Conservation (phyloP, 805 yeast genomes). For the Jamesozyma rosinii region DNA sequence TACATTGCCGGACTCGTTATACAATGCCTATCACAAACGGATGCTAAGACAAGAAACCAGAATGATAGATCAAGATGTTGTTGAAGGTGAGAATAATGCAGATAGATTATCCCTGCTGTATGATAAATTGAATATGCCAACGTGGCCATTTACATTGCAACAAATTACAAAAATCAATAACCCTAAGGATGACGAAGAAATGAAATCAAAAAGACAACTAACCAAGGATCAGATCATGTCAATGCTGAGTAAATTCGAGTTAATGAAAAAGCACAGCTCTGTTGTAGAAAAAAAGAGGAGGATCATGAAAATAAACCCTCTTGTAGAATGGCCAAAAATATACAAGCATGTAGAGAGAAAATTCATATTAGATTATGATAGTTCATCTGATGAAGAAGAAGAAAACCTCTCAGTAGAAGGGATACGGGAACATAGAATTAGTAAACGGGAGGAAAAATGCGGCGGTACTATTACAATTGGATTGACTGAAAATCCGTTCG, state of each 20-base stretch:
- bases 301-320: slow-evolving; percentile 12
- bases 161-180: slow-evolving; percentile 44
- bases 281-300: slow-evolving; percentile 13
- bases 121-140: slow-evolving; percentile 37
- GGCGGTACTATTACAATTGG: slow-evolving; percentile 24
- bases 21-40: slow-evolving; percentile 42
- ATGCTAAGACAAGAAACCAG: slow-evolving; percentile 59
- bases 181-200: slow-evolving; percentile 39
- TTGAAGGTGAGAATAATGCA: slow-evolving; percentile 43
- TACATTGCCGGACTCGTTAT: slow-evolving; percentile 41
- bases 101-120: slow-evolving; percentile 38
- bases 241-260: slow-evolving; percentile 26
- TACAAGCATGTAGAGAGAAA: slow-evolving; percentile 18
- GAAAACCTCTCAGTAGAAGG: slow-evolving; percentile 9
- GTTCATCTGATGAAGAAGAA: slow-evolving; percentile 29
- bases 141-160: slow-evolving; percentile 41
- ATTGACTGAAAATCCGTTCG: background rate
- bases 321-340: slow-evolving; percentile 12
- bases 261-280: slow-evolving; percentile 18
- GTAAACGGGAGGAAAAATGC: slow-evolving; percentile 8
- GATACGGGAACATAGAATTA: slow-evolving; percentile 13
- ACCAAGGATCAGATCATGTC: slow-evolving; percentile 41
- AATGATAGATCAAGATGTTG: slow-evolving; percentile 44
- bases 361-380: slow-evolving; percentile 17
- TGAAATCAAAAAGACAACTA: slow-evolving; percentile 40